These are phyloP conservation scores for Glutinoglossum americanum DNA, from an alignment of 495 filamentous ascomycete genomes.

Conservation along the genomic window DNA sequence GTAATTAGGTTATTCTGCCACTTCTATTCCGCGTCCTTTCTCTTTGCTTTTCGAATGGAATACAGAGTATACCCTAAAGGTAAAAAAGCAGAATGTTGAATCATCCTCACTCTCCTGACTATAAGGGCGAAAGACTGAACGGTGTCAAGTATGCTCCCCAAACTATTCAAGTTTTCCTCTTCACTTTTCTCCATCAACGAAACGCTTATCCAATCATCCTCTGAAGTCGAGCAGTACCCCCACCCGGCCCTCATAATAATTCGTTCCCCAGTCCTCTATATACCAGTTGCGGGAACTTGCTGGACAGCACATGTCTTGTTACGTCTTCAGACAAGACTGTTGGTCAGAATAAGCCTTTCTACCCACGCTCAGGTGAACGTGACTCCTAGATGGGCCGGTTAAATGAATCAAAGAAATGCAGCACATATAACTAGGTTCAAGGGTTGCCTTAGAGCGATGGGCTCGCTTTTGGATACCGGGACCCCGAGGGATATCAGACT, in stretches of 20 bases:
- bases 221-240: neutral
- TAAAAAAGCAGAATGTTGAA: no score
- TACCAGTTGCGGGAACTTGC: neutral
- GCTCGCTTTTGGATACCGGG: neutral
- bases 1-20: neutral
- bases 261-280: no score
- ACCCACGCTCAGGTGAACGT: neutral
- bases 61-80: no score
- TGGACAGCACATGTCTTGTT: neutral
- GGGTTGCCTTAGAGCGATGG: neutral
- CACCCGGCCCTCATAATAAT: neutral
- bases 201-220: neutral
- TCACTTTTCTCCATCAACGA: no score
- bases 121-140: no score
- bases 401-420: neutral
- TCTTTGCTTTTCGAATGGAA: no score
- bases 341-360: neutral
- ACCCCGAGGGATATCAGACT: neutral
- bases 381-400: neutral
- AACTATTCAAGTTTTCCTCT: no score
- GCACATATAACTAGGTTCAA: neutral
- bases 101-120: no score
- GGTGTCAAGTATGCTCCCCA: no score
- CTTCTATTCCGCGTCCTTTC: neutral
- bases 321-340: neutral